phyloP scores from a whole-genome alignment of 2,329 filamentous ascomycete species.

The Sarocladiaceae sp. region DNA sequence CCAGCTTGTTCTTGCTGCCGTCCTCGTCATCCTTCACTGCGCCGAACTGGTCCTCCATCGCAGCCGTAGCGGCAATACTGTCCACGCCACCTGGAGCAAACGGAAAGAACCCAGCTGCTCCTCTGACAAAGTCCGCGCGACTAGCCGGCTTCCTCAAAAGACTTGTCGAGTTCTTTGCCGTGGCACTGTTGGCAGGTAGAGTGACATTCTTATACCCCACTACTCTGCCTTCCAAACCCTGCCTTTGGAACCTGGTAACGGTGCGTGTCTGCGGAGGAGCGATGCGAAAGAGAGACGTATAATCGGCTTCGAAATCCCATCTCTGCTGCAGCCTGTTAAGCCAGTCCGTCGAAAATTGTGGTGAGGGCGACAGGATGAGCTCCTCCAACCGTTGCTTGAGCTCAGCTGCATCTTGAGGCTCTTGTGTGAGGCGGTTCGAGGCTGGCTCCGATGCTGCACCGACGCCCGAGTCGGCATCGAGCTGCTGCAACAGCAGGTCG shows the following conservation, averaged over 20 bases:
- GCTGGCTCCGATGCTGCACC: not conserved
- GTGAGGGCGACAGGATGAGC: slow-evolving; percentile 75
- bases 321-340: slow-evolving; percentile 82
- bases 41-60: slow-evolving; percentile 68
- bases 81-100: slow-evolving; percentile 91
- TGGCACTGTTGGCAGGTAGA: slow-evolving; percentile 76
- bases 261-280: slow-evolving; percentile 90
- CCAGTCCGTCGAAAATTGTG: slow-evolving; percentile 78
- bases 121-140: slow-evolving; percentile 85
- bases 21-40: slow-evolving; percentile 37
- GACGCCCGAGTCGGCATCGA: slow-evolving; percentile 14
- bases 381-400: slow-evolving; percentile 69
- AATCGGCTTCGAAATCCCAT: slow-evolving; percentile 80
- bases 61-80: slow-evolving; percentile 78
- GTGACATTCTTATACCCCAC: slow-evolving; percentile 94
- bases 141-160: slow-evolving; percentile 80
- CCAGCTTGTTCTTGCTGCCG: slow-evolving; percentile 51
- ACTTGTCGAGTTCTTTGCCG: slow-evolving; percentile 90
- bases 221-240: slow-evolving; percentile 87
- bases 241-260: slow-evolving; percentile 86
- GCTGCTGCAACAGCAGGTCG: slow-evolving; percentile 25
- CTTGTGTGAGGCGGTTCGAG: not conserved
- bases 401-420: slow-evolving; percentile 46
- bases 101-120: slow-evolving; percentile 88
- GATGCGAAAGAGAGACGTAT: slow-evolving; percentile 79